Base-by-base conservation (phyloP, 1,139 yeast species). In the Protomyces arabidopsidicola region DNA sequence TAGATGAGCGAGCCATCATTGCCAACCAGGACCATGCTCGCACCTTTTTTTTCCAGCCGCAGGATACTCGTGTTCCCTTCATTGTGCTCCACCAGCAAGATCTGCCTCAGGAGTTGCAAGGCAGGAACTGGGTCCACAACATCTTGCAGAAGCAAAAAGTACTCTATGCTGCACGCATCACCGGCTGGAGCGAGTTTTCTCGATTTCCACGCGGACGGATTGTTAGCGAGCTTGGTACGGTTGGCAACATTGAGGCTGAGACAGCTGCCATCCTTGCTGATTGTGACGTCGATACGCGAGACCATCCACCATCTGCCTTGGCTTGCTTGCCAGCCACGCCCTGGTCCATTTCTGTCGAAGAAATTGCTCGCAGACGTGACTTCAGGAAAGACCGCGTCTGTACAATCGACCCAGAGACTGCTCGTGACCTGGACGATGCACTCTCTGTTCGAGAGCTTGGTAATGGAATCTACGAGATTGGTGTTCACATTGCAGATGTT, bases 231-330 rank as follows among this genome's bases (percentile, higher is more conserved):
- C 79, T 93, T 69, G 98, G 98, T 38, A 82, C 83, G 57, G 84
- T 88, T 70, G 90, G 86, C 69, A 93, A 87, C 68, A 82, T 86
- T 4, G 79, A 81, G 45, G 88, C 93, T 58, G 97, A 90, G 74
- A 84, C 90, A 69, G 95, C 88, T 74, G 90, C 97, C 0, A 87
- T 93, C 65, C 80, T 93, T 69, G 84, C 98, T 72, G 98, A 93
- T 74, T 90, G 90, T 76, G 93, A 91, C 76, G 93, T 93, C 72
- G 79, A 88, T 68, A 87, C 95, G 69, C 96, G 90, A 72, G 95
- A 88, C 72, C 91, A 90, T 73, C 82, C 77, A 27, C 77, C 75
- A 9, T 72, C 76, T 5, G 84, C 82, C 3, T 71, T 80, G 36
- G 81, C 81, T 6, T 70, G 72, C 36, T 68, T 74, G 35, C 68